Evolutionary conservation across 805 yeast genomes (phyloP), one percentile per base, ranked within the genome.

Genomic region (Saturnispora kantuleensis): DNA sequence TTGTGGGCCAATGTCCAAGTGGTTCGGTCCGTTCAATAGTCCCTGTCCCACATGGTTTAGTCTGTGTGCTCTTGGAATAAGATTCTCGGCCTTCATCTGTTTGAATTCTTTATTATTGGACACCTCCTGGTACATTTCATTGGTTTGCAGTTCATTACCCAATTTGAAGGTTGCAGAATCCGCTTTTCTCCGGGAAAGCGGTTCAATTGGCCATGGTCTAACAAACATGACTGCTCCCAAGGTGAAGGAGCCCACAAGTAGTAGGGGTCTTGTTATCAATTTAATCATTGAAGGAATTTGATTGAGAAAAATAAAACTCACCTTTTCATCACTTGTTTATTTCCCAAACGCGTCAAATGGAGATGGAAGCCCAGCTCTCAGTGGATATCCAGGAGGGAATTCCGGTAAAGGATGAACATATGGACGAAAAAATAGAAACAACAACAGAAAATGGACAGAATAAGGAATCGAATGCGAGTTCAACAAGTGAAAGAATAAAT

Each of bases 1-100:
- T 15, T 85, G 61, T 0, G 96, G 96, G 54, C 86, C 95, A 21
- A 84, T 74, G 45, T 82, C 85, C 50, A 84, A 65, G 48, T 78
- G 73, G 13, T 77, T 71, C 2, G 77, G 75, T 0, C 94, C 89
- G 51, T 75, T 76, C 41, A 87, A 64, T 8, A 84, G 60, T 0
- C 95, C 95, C 41, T 79, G 76, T 0, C 83, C 79, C 9, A 83
- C 86, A 60, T 81, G 83, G 56, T 81, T 74, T 2, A 57, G 55
- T 33, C 71, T 72, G 55, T 82, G 87, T 7, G 76, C 77, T 37
- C 60, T 66, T 0, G 88, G 87, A 35, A 81, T 66, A 26, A 66
- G 54, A 15, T 70, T 64, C 2, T 77, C 71, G 26, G 69, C 70
- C 1, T 59, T 46, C 28, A 57, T 49, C 31, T 50, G 41, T 5